Conservation (phyloP, 768 basidiomycete species). For the Lentinula guzmanii region DNA sequence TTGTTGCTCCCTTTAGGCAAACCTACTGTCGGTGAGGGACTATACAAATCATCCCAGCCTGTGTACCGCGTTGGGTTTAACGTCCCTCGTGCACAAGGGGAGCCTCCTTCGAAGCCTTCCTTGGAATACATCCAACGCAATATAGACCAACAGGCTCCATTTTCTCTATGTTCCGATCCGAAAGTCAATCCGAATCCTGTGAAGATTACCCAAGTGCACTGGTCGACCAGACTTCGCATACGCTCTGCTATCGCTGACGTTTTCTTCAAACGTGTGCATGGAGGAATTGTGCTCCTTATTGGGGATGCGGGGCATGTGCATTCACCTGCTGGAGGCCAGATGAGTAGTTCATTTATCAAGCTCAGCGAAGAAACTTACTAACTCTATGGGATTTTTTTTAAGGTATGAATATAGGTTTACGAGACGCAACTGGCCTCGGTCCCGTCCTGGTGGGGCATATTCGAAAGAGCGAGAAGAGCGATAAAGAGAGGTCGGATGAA, state of each 20-base stretch:
- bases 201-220: constrained; percentile 23
- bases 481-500: not conserved
- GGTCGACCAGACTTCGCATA: constrained; percentile 33
- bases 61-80: constrained; percentile 8
- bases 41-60: not conserved
- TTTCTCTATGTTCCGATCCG: constrained; percentile 17
- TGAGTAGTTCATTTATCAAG: not conserved
- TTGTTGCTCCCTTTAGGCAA: not conserved
- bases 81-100: constrained; percentile 13
- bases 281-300: constrained; percentile 14
- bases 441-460: constrained; percentile 14
- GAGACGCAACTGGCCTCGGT: constrained; percentile 18
- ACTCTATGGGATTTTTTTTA: constrained; percentile 9
- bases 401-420: constrained; percentile 23
- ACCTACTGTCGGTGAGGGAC: not conserved
- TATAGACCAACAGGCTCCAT: constrained; percentile 26
- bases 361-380: not conserved
- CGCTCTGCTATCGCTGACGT: constrained; percentile 29
- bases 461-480: not conserved
- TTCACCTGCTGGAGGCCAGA: constrained; percentile 10
- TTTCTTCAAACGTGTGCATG: constrained; percentile 22
- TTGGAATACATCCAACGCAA: constrained; percentile 31
- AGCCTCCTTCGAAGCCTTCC: constrained; percentile 26
- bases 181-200: constrained; percentile 18
- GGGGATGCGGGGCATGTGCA: constrained; percentile 22